These are phyloP conservation scores for Obba rivulosa DNA, from an alignment of 768 basidiomycete species.

Conservation along the genomic window DNA sequence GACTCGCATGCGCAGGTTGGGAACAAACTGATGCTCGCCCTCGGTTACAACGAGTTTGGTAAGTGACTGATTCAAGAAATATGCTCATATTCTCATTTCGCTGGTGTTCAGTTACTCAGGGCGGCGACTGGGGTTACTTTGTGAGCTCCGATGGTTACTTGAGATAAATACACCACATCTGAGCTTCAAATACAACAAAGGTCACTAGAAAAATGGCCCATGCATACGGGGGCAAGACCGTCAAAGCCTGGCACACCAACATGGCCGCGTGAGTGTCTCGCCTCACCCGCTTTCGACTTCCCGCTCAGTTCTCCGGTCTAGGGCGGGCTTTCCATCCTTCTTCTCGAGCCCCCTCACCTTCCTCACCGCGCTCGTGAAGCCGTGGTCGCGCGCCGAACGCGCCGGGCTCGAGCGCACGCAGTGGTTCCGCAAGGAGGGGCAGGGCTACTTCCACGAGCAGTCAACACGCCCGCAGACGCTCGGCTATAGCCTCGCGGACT, in stretches of 20 bases:
- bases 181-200: neutral
- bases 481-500: constrained; percentile 51
- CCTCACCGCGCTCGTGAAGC: constrained; percentile 20
- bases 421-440: constrained; percentile 22
- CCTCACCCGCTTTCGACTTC: neutral
- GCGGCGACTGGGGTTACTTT: constrained; percentile 41
- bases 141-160: constrained; percentile 17
- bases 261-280: constrained; percentile 31
- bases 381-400: constrained; percentile 27
- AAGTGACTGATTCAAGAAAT: constrained; percentile 1
- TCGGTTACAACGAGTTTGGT: constrained; percentile 22
- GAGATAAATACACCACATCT: neutral
- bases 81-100: neutral
- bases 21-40: constrained; percentile 19
- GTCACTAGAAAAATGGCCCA: constrained; percentile 1
- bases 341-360: constrained; percentile 13
- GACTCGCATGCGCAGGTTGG: neutral
- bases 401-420: constrained; percentile 19
- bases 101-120: constrained; percentile 32
- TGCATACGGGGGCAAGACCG: constrained; percentile 25
- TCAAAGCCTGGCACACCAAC: constrained; percentile 52
- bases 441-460: constrained; percentile 30
- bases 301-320: neutral
- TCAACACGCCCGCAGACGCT: constrained; percentile 30
- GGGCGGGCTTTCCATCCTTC: neutral